These are phyloP conservation scores for Kodamaea sagamina DNA, from an alignment of 805 yeast genomes.

Conservation along the genomic window DNA sequence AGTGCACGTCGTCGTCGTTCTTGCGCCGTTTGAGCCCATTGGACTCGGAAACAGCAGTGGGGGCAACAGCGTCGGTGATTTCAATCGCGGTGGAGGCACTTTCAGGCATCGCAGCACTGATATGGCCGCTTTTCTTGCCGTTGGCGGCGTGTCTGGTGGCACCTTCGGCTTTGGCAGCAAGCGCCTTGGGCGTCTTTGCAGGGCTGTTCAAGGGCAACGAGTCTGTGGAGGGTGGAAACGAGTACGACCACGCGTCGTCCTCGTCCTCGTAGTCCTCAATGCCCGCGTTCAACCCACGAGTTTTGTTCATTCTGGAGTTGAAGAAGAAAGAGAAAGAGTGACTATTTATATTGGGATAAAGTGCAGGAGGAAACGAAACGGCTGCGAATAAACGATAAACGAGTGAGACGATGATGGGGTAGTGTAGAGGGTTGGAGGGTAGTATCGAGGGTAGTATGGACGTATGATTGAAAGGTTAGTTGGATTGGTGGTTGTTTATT, in stretches of 20 bases:
- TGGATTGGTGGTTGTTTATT: no score
- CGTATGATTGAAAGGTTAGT: neutral
- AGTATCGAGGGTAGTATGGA: neutral
- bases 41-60: neutral
- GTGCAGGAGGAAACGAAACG: conserved; percentile 5
- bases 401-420: neutral
- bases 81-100: neutral
- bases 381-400: conserved; percentile 4
- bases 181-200: conserved; percentile 6
- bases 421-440: neutral
- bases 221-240: conserved; percentile 40
- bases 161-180: no score
- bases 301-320: neutral
- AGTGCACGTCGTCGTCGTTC: conserved; percentile 12
- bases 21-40: conserved; percentile 1
- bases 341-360: neutral
- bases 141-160: neutral
- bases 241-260: conserved; percentile 45
- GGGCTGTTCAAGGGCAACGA: conserved; percentile 22
- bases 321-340: conserved; percentile 4
- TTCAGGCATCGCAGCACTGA: neutral
- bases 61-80: no score
- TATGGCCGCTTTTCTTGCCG: neutral
- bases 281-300: neutral
- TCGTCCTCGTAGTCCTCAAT: conserved; percentile 27